Base-by-base conservation (phyloP, 345 rosid species). In the Luvunga scandens region DNA sequence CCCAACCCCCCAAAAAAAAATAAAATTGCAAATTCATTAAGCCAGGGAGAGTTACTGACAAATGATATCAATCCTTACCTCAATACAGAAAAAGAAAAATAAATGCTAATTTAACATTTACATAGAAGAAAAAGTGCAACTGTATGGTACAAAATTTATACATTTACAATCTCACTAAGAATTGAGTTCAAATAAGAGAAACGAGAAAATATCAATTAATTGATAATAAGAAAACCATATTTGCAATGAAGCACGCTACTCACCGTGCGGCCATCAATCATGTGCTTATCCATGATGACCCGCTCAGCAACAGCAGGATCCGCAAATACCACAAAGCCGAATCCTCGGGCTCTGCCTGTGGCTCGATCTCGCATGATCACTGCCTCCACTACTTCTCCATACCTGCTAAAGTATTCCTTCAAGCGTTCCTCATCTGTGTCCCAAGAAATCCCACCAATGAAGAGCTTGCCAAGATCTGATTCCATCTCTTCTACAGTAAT, bases 381-480 rank as follows among this genome's bases (percentile, higher is more conserved):
- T 27, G 97, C 89, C 84, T 95, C 98, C 82, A 91, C 91, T 78
- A 95, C 93, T 82, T 92, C 97, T 56, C 99, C 99, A 50, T 87
- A 95, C 74, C 86, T 88, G 76, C 93, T 78, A 80, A 95, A 95
- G 79, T 95, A 95, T 70, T 92, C 96, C 83, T 91, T 86, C 4
- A 95, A 90, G 16, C 97, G 90, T 78, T 92, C 98, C 81, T 95
- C 99, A 71, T 92, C 94, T 25, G 98, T 93, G 85, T 95, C 99
- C 99, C 99, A 95, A 9, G 99, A 95, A 80, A 95, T 93, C 84
- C 99, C 99, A 80, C 99, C 99, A 81, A 95, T 88, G 90, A 95
- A 95, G 83, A 95, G 98, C 90, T 95, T 95, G 50, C 99, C 98
- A 82, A 89, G 97, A 93, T 93, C 98, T 80, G 98, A 92, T 85